A percentile compares a stretch with the other conserved stretches of the same genome.
phyloP scores from a whole-genome alignment of 164 flowering plant genomes.

The Kalanchoe fedtschenkoi region DNA sequence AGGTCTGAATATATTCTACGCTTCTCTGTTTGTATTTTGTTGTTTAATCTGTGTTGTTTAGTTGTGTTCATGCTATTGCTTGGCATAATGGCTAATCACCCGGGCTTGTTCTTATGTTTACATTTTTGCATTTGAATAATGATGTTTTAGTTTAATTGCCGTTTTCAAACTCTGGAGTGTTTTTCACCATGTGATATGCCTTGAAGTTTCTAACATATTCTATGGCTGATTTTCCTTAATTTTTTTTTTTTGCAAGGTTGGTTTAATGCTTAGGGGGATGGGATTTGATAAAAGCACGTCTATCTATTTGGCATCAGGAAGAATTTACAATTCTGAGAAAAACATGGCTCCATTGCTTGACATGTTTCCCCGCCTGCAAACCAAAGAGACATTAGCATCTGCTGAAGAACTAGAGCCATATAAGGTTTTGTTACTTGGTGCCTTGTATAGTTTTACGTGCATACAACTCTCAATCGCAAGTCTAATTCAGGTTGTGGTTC shows the following conservation, averaged over 20 bases:
- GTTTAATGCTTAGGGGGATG: constrained; percentile 98
- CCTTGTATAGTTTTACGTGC: background rate
- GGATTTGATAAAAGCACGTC: constrained; percentile 77
- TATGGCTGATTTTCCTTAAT: background rate
- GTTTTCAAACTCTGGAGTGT: too few relatives aligned
- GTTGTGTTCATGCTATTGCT: too few relatives aligned
- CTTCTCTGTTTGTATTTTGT: background rate
- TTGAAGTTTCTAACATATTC: background rate
- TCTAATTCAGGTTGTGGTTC: constrained; percentile 24
- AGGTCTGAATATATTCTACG: constrained; percentile 33
- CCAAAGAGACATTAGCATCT: constrained; percentile 70
- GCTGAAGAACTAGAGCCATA: constrained; percentile 72
- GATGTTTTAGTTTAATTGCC: background rate
- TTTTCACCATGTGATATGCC: background rate
- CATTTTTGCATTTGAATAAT: background rate
- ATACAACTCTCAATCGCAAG: constrained; percentile 4
- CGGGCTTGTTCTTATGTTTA: background rate
- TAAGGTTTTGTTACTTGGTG: constrained; percentile 29
- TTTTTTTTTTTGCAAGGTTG: constrained; percentile 45
- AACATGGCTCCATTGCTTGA: constrained; percentile 75
- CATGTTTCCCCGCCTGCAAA: constrained; percentile 81
- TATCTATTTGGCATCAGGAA: constrained; percentile 89
- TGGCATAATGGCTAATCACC: background rate
- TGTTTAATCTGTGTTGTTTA: background rate
- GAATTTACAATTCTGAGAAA: constrained; percentile 73